These are phyloP conservation scores for Anthracocystis walkeri DNA, from an alignment of 1,284 basidiomycete genomes.

Conservation along the genomic window DNA sequence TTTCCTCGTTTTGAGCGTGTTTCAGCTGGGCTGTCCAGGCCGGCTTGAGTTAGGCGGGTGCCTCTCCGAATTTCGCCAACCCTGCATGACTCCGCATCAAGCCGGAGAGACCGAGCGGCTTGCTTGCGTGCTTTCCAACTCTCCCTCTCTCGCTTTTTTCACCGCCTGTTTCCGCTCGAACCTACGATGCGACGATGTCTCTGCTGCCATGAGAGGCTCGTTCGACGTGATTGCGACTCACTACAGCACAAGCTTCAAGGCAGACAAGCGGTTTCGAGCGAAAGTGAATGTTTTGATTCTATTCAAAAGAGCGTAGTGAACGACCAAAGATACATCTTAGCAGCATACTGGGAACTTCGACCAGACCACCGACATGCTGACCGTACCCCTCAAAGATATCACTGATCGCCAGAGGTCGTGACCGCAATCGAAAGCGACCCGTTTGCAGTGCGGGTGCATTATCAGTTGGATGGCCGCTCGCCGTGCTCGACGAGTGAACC, in stretches of 20 bases:
- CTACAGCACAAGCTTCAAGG: not conserved
- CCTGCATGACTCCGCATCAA: conserved; percentile 21
- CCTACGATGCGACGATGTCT: too few species aligned
- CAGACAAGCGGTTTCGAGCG: not conserved
- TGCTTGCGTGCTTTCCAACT: conserved; percentile 10
- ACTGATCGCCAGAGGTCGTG: conserved; percentile 25
- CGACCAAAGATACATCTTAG: conserved; percentile 37
- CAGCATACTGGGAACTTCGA: conserved; percentile 40
- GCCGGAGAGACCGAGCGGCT: not conserved
- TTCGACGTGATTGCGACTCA: not conserved
- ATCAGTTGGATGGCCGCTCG: not conserved
- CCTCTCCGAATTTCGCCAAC: not conserved
- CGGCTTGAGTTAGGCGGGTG: not conserved
- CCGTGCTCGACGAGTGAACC: not conserved
- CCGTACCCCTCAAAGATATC: conserved; percentile 56
- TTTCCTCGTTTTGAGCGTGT: not conserved
- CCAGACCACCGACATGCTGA: conserved; percentile 41
- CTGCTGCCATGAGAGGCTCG: too few species aligned
- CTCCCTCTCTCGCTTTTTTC: not conserved
- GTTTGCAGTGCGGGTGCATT: conserved; percentile 7
- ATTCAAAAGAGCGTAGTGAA: conserved; percentile 13
- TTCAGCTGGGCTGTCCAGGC: conserved; percentile 3
- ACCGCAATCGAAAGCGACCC: conserved; percentile 28
- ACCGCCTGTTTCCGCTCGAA: not conserved
- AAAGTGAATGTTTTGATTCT: not conserved